phyloP scores from a whole-genome alignment of 495 filamentous ascomycete species.

The Pyronema omphalodes region DNA sequence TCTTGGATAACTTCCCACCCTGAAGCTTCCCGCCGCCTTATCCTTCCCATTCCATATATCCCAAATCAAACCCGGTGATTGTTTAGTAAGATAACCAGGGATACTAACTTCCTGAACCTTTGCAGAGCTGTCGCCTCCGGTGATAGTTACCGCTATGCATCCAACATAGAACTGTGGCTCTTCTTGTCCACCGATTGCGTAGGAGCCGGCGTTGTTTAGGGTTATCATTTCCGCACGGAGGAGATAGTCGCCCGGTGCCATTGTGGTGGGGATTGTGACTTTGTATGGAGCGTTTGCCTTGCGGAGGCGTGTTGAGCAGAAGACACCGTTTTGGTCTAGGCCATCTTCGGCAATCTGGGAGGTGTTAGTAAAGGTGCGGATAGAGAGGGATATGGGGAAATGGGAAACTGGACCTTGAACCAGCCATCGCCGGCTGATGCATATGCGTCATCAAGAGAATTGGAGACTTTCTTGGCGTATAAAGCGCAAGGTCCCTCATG shows the following conservation, averaged over 20 bases:
- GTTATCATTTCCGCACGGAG: constrained; percentile 49
- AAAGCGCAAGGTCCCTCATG: constrained; percentile 55
- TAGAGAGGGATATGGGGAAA: no score
- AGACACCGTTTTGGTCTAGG: constrained; percentile 27
- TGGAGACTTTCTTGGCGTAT: constrained; percentile 33
- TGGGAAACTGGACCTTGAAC: constrained; percentile 44
- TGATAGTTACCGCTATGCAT: constrained; percentile 20
- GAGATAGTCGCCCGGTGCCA: constrained; percentile 47
- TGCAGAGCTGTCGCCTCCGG: constrained; percentile 5
- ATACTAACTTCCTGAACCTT: constrained; percentile 34
- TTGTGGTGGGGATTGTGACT: constrained; percentile 37
- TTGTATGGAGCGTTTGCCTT: constrained; percentile 41
- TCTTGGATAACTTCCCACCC: no score
- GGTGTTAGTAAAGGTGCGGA: background rate
- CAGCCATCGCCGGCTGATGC: constrained; percentile 43
- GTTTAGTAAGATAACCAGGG: constrained; percentile 39
- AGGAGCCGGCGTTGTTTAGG: constrained; percentile 41
- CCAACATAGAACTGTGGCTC: constrained; percentile 33
- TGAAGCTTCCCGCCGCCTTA: no score
- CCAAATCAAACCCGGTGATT: constrained; percentile 36
- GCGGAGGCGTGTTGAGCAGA: constrained; percentile 53
- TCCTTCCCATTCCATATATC: constrained; percentile 33
- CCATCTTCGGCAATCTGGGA: constrained; percentile 8
- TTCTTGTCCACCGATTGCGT: background rate
- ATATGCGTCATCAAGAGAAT: constrained; percentile 24